These are phyloP conservation scores for Aspergillus pseudoviridinutans DNA, from an alignment of 2,329 filamentous ascomycete species.

Conservation along the genomic window DNA sequence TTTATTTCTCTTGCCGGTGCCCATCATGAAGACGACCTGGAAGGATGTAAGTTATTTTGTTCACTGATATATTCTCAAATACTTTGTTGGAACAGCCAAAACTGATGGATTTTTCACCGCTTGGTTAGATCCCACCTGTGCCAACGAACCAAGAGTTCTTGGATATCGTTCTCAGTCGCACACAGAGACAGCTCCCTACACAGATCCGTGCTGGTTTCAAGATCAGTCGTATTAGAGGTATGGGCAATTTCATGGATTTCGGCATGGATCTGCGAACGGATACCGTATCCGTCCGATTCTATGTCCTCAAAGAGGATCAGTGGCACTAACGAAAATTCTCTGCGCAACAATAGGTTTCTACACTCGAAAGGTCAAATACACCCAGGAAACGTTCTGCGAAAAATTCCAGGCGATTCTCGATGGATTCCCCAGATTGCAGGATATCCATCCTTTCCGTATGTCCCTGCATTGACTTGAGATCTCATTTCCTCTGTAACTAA, in stretches of 20 bases:
- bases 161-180: slow-evolving; percentile 92
- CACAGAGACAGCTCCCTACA: slow-evolving; percentile 86
- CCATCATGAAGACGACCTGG: slow-evolving; percentile 58
- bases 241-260: slow-evolving; percentile 1
- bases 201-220: slow-evolving; percentile 96
- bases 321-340: slow-evolving; percentile 27
- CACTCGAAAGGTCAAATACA: slow-evolving; percentile 97
- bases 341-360: slow-evolving; percentile 65
- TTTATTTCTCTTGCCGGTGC: slow-evolving; percentile 24
- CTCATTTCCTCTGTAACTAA: slow-evolving; percentile 14
- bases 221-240: slow-evolving; percentile 80
- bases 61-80: not conserved
- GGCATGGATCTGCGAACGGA: not conserved
- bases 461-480: slow-evolving; percentile 21
- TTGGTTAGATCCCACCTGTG: slow-evolving; percentile 67
- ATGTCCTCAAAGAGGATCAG: not conserved
- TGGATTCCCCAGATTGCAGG: slow-evolving; percentile 85
- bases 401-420: slow-evolving; percentile 89
- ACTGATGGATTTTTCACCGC: slow-evolving; percentile 36
- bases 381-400: slow-evolving; percentile 92
- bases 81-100: not conserved
- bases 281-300: not conserved
- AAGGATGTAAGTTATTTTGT: slow-evolving; percentile 45
- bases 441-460: slow-evolving; percentile 91
- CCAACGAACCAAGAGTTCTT: slow-evolving; percentile 94